A percentile compares a stretch with the other conserved stretches of the same genome.
phyloP scores from a whole-genome alignment of 176 grass and related monocot genomes.

The Aegilops umbellulata region DNA sequence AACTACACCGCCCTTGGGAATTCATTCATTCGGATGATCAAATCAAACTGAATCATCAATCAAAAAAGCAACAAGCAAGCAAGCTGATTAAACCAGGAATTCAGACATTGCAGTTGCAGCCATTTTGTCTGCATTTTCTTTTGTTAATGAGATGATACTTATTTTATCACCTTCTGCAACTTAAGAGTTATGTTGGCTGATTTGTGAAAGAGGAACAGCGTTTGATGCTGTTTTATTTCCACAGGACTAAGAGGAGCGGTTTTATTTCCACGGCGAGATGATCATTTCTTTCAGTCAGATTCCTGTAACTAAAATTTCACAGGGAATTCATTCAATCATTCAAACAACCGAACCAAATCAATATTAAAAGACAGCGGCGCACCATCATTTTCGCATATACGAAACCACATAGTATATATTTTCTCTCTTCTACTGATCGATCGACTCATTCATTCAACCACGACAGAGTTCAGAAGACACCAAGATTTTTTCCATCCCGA shows the following conservation, averaged over 20 bases:
- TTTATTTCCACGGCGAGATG: too few relatives aligned
- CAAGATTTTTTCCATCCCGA: not conserved
- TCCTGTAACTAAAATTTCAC: not conserved
- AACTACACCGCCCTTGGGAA: too few relatives aligned
- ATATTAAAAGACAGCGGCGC: not conserved
- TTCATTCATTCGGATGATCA: too few relatives aligned
- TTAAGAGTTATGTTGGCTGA: not conserved
- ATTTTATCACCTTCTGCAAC: not conserved
- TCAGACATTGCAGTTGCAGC: not conserved
- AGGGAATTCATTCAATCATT: not conserved
- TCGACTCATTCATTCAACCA: conserved; percentile 2
- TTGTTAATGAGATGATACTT: not conserved
- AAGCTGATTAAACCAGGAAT: not conserved
- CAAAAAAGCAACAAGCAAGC: not conserved
- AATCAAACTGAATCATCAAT: too few relatives aligned
- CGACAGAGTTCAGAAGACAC: not conserved
- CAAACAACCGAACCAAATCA: not conserved
- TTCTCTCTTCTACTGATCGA: not conserved
- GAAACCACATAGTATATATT: not conserved
- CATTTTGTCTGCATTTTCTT: not conserved
- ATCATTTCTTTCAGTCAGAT: not conserved
- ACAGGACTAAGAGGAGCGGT: too few relatives aligned
- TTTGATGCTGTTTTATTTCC: too few relatives aligned
- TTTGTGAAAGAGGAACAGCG: not conserved
- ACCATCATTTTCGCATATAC: not conserved